phyloP scores from a whole-genome alignment of 2,329 filamentous ascomycete species.

The Microdochium paspali region DNA sequence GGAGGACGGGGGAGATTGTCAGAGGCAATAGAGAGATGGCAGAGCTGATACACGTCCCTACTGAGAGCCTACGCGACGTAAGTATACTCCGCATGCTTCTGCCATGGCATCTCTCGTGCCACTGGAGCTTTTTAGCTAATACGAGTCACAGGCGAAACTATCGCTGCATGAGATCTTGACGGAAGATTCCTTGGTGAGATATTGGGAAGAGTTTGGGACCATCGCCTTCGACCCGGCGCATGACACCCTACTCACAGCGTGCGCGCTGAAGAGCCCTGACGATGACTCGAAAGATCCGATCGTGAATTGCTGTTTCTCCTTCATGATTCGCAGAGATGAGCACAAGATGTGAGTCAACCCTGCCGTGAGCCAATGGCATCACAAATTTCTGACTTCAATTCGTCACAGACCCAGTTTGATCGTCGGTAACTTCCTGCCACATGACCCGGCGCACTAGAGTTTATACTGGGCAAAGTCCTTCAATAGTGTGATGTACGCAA shows the following conservation, averaged over 20 bases:
- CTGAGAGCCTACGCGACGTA: slow-evolving; percentile 85
- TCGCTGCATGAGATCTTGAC: slow-evolving; percentile 92
- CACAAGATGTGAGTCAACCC: slow-evolving; percentile 75
- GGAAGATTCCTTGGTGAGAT: slow-evolving; percentile 88
- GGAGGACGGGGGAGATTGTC: slow-evolving; percentile 93
- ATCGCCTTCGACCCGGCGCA: slow-evolving; percentile 93
- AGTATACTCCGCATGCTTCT: slow-evolving; percentile 34
- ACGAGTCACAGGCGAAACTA: slow-evolving; percentile 90
- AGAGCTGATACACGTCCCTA: slow-evolving; percentile 84
- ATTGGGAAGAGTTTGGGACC: slow-evolving; percentile 98
- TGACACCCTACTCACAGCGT: slow-evolving; percentile 91
- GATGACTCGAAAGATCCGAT: slow-evolving; percentile 59
- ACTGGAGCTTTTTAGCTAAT: no score
- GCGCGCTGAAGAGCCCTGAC: slow-evolving; percentile 76
- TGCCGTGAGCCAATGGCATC: neutral
- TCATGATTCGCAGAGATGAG: slow-evolving; percentile 88
- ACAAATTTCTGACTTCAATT: slow-evolving; percentile 18
- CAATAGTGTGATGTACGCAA: no score
- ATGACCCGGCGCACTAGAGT: slow-evolving; percentile 48
- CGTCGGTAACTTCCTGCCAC: slow-evolving; percentile 91
- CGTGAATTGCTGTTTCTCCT: slow-evolving; percentile 93
- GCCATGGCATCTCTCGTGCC: no score
- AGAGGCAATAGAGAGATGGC: slow-evolving; percentile 98
- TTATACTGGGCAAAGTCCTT: neutral
- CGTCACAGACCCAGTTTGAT: slow-evolving; percentile 74